Percentiles rank a stretch among this genome's conserved stretches.
These are phyloP conservation scores for Hymenoscyphus fructigenus DNA, from an alignment of 2,329 filamentous ascomycete genomes.

Conservation along the genomic window DNA sequence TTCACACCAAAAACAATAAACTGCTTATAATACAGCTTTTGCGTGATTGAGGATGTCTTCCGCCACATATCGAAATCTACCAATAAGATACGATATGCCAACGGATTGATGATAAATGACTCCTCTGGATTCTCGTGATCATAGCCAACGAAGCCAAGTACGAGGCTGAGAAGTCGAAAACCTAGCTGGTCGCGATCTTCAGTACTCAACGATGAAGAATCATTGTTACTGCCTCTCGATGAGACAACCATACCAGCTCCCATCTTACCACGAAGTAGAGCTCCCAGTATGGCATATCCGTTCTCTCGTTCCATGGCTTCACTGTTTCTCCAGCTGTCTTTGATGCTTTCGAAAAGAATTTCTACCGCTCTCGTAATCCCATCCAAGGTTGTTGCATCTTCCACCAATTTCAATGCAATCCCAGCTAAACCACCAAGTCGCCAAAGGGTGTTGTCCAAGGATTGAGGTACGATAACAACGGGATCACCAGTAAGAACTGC, in stretches of 20 bases:
- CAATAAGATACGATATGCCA: slow-evolving; percentile 88
- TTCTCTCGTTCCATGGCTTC: slow-evolving; percentile 97
- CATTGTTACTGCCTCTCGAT: slow-evolving; percentile 36
- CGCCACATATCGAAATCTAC: slow-evolving; percentile 95
- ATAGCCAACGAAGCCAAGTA: slow-evolving; percentile 87
- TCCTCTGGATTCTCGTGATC: slow-evolving; percentile 75
- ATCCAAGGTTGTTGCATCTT: slow-evolving; percentile 68
- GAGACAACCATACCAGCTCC: slow-evolving; percentile 48
- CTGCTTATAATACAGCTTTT: slow-evolving; percentile 89
- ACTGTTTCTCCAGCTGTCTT: slow-evolving; percentile 93
- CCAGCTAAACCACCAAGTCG: slow-evolving; percentile 87
- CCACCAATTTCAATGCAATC: slow-evolving; percentile 79
- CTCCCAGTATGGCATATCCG: slow-evolving; percentile 84
- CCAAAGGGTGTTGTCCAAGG: slow-evolving; percentile 91
- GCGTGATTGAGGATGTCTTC: slow-evolving; percentile 70
- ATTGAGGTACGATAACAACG: slow-evolving; percentile 75
- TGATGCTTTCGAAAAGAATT: slow-evolving; percentile 81
- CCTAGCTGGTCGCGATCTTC: slow-evolving; percentile 56
- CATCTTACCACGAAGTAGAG: slow-evolving; percentile 81
- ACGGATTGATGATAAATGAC: slow-evolving; percentile 91
- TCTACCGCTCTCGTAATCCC: slow-evolving; percentile 75
- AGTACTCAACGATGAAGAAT: slow-evolving; percentile 42
- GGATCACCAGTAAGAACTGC: slow-evolving; percentile 81
- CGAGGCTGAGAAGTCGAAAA: slow-evolving; percentile 68
- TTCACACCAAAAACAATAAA: slow-evolving; percentile 85